Base-by-base conservation (phyloP, 331 rosid genomes). In the Dryas integrifolia region DNA sequence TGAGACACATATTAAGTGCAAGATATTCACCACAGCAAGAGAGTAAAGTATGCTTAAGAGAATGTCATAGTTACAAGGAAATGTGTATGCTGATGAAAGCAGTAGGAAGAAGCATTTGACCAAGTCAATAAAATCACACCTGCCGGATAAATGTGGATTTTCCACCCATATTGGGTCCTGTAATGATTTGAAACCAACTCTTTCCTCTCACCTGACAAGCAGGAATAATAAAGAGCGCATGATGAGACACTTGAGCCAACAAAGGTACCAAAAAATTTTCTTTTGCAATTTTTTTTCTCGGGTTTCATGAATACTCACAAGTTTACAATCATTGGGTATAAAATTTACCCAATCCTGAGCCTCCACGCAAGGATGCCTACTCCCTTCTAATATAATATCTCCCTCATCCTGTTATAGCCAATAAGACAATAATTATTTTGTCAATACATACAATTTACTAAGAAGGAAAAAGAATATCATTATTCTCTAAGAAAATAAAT, bases 151-250 rank as follows among this genome's bases (percentile, higher is more conserved):
- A 91, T 76, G 98, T 95, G 30, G 97, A 95, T 78, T 95, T 95
- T 80, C 98, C 98, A 77, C 97, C 98, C 98, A 95, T 95, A 80
- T 95, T 95, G 75, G 98, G 98, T 35, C 98, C 98, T 9, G 98
- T 95, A 63, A 95, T 89, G 75, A 95, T 91, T 77, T 87, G 97
- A 78, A 91, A 91, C 98, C 98, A 95, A 84, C 93, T 88, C 85
- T 88, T 80, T 61, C 90, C 92, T 86, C 98, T 91, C 82, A 85
- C 81, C 98, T 95, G 83, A 56, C 82, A 51, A 40, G 68, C 24
- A 69, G 71, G 44, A 76, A 58, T 57, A 30, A 51, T 40, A 65
- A 62, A 30, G 46, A 5, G 15, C 48, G 69, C 75, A 71, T 61
- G 14, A 51, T 48, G 43, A 78, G 63, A 16, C 43, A 15, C 18